phyloP scores from a whole-genome alignment of 495 filamentous ascomycete species.

The Bacidia rubella region DNA sequence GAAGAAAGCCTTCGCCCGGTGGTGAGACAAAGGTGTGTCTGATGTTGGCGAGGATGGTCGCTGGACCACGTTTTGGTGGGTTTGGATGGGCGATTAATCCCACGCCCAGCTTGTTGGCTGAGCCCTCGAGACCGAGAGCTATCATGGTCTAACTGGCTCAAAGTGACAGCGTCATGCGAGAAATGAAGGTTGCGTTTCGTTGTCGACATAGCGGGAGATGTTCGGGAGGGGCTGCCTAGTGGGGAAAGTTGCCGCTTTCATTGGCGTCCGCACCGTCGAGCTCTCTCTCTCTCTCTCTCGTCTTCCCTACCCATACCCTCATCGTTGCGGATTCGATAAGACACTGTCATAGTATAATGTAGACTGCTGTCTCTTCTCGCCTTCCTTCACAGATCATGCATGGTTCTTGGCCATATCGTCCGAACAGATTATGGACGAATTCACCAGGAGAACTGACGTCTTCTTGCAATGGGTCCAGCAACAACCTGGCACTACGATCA shows the following conservation, averaged over 20 bases:
- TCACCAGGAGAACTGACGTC: slow-evolving; percentile 32
- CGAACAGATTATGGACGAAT: slow-evolving; percentile 20
- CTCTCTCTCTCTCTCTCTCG: not conserved
- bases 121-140: slow-evolving; percentile 87
- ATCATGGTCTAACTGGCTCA: slow-evolving; percentile 51
- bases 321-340: too few species aligned
- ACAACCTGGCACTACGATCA: slow-evolving; percentile 38
- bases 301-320: too few species aligned
- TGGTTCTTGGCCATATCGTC: slow-evolving; percentile 4
- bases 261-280: not conserved
- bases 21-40: slow-evolving; percentile 87
- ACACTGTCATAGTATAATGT: too few species aligned
- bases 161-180: too few species aligned
- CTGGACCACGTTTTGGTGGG: slow-evolving; percentile 42
- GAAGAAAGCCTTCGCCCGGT: slow-evolving; percentile 86
- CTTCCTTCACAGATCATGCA: too few species aligned
- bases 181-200: too few species aligned
- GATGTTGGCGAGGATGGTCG: slow-evolving; percentile 80
- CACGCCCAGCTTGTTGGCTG: slow-evolving; percentile 93
- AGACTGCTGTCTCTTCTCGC: too few species aligned
- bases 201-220: too few species aligned
- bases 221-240: not conserved
- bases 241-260: not conserved
- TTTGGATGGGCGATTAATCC: slow-evolving; percentile 87
- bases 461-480: slow-evolving; percentile 44